Conservation (phyloP, 2,329 filamentous ascomycete genomes). For the Colletotrichum liriopes region DNA sequence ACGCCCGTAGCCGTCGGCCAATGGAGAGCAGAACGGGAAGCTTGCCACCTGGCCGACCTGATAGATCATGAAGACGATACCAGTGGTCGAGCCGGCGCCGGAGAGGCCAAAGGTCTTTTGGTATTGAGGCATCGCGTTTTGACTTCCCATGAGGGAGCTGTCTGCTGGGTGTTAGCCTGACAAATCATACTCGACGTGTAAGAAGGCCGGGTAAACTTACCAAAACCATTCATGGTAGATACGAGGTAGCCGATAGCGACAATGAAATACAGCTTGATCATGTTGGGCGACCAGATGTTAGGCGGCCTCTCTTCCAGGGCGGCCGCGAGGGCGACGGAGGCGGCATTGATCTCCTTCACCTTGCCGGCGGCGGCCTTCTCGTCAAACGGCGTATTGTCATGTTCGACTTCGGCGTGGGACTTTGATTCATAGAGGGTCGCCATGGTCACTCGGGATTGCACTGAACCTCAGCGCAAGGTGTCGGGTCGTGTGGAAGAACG, state of each 20-base stretch:
- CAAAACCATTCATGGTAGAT: constrained; percentile 51
- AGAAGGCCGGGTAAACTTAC: constrained; percentile 25
- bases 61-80: constrained; percentile 63
- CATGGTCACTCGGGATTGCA: constrained; percentile 22
- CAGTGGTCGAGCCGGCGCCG: constrained; percentile 61
- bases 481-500: constrained; percentile 1
- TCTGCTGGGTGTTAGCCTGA: constrained; percentile 52
- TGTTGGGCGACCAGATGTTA: constrained; percentile 52
- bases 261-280: constrained; percentile 51
- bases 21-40: constrained; percentile 64
- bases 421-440: constrained; percentile 34
- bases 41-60: constrained; percentile 64
- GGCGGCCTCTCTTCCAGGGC: constrained; percentile 53
- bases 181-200: too few relatives aligned
- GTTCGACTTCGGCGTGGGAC: constrained; percentile 33
- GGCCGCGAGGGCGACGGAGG: constrained; percentile 54
- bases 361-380: constrained; percentile 42
- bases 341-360: constrained; percentile 53
- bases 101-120: constrained; percentile 61
- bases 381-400: constrained; percentile 33
- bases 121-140: constrained; percentile 64
- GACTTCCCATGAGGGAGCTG: constrained; percentile 54
- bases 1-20: constrained; percentile 66
- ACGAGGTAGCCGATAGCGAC: constrained; percentile 48
- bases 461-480: not conserved